Evolutionary conservation across 2,329 filamentous ascomycete genomes (phyloP).

Genomic region (Microcyclospora pomicola): DNA sequence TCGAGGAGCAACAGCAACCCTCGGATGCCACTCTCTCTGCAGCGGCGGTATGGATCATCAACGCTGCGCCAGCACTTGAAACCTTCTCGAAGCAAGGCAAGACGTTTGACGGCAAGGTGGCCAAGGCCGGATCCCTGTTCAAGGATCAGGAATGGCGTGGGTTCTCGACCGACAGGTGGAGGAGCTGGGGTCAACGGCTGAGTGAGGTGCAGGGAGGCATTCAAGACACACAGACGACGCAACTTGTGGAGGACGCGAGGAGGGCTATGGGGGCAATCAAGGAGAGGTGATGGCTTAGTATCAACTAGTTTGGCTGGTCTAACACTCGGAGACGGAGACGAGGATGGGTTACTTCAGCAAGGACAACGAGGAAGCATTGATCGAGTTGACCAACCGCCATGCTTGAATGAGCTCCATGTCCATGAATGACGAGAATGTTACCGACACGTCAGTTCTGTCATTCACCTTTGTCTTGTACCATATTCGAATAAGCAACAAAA

Average conservation of each 20-base stretch:
- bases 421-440: too few species aligned
- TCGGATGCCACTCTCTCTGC: conserved; percentile 13
- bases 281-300: not conserved
- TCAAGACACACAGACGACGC: conserved; percentile 5
- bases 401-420: too few species aligned
- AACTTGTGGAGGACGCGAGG: conserved; percentile 9
- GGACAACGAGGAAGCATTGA: too few species aligned
- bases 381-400: too few species aligned
- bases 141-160: conserved; percentile 16
- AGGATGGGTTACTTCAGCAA: too few species aligned
- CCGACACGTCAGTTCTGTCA: too few species aligned
- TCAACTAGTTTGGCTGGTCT: too few species aligned
- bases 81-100: conserved; percentile 12
- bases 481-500: too few species aligned
- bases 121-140: conserved; percentile 13
- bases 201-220: conserved; percentile 4
- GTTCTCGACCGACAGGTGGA: conserved; percentile 16
- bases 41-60: conserved; percentile 18
- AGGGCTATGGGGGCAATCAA: conserved; percentile 7
- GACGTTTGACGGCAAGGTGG: conserved; percentile 18
- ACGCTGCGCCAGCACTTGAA: conserved; percentile 13
- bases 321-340: too few species aligned
- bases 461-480: too few species aligned
- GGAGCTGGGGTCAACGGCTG: conserved; percentile 13
- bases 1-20: conserved; percentile 11